phyloP scores from a whole-genome alignment of 352 stramenopile species.

The Phytophthora constricta region DNA sequence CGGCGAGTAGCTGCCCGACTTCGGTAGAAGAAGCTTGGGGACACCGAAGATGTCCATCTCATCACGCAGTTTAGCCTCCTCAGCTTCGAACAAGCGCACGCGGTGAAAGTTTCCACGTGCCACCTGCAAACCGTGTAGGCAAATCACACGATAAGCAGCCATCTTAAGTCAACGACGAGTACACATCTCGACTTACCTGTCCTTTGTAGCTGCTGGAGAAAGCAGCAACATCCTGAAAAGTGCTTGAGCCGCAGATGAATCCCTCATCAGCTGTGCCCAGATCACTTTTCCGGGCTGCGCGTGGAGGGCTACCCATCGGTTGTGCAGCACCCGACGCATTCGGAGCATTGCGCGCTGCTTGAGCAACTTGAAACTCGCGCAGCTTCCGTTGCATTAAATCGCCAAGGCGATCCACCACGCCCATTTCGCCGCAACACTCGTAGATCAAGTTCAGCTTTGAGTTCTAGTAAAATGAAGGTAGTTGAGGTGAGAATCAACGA shows the following conservation, averaged over 20 bases:
- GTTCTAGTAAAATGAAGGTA: slow-evolving; percentile 41
- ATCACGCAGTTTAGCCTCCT: slow-evolving; percentile 59
- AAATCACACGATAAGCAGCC: neutral
- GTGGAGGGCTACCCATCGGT: slow-evolving; percentile 28
- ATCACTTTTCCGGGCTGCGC: slow-evolving; percentile 34
- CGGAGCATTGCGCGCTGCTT: slow-evolving; percentile 44
- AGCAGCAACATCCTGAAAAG: slow-evolving; percentile 61
- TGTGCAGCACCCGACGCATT: slow-evolving; percentile 8
- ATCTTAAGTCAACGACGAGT: neutral
- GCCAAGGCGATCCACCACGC: slow-evolving; percentile 55
- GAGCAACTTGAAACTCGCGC: slow-evolving; percentile 48
- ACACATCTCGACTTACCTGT: slow-evolving; percentile 24
- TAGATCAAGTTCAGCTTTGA: slow-evolving; percentile 67
- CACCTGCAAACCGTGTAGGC: too few relatives aligned
- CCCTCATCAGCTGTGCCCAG: slow-evolving; percentile 40
- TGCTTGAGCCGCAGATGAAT: slow-evolving; percentile 65
- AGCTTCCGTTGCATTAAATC: slow-evolving; percentile 76
- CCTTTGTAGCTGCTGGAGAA: slow-evolving; percentile 74
- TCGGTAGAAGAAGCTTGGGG: slow-evolving; percentile 48
- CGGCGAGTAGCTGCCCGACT: slow-evolving; percentile 11
- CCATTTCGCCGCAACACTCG: slow-evolving; percentile 62
- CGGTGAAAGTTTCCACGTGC: slow-evolving; percentile 53
- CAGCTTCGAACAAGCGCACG: slow-evolving; percentile 61
- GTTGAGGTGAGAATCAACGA: neutral
- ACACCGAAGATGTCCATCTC: slow-evolving; percentile 73